Evolutionary conservation across 768 basidiomycete genomes (phyloP), one percentile per base, ranked within the genome.

Genomic region (Ramaria rubella): DNA sequence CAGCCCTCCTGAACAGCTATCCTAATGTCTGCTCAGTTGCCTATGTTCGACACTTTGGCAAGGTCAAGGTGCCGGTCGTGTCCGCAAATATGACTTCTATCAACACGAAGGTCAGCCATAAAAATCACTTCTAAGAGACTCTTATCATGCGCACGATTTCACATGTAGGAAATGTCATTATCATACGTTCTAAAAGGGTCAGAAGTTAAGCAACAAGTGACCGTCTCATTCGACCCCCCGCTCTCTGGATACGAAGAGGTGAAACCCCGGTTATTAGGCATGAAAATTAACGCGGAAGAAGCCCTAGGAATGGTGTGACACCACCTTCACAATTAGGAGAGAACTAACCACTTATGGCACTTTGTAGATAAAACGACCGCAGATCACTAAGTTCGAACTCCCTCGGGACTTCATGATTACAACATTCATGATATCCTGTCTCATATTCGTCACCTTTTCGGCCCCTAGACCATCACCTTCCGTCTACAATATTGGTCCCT

Each of bases 201-300:
- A 23, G 64, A 69, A 8, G 74, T 71, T 59, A 77, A 79, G 60
- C 62, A 65, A 30, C 74, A 73, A 8, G 79, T 85, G 0, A 68
- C 64, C 3, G 76, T 92, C 19, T 68, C 72, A 4, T 82, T 93
- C 46, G 80, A 87, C 21, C 90, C 90, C 0, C 87, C 85, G 2
- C 72, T 93, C 29, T 62, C 72, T 3, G 82, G 85, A 0, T 91
- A 91, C 63, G 85, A 88, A 1, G 89, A 90, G 33, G 88, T 92
- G 24, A 90, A 90, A 64, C 87, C 87, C 2, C 81, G 90, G 8
- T 67, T 92, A 23, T 70, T 91, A 21, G 75, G 81, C 55, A 92
- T 91, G 90, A 90, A 89, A 64, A 82, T 82, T 0, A 75, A 87
- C 24, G 86, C 90, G 0, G 86, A 91, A 64, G 87, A 87, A 65